A percentile compares a stretch with the other conserved stretches of the same genome.
These are phyloP conservation scores for Lactifluus volemus DNA, from an alignment of 768 basidiomycete species.

Conservation along the genomic window DNA sequence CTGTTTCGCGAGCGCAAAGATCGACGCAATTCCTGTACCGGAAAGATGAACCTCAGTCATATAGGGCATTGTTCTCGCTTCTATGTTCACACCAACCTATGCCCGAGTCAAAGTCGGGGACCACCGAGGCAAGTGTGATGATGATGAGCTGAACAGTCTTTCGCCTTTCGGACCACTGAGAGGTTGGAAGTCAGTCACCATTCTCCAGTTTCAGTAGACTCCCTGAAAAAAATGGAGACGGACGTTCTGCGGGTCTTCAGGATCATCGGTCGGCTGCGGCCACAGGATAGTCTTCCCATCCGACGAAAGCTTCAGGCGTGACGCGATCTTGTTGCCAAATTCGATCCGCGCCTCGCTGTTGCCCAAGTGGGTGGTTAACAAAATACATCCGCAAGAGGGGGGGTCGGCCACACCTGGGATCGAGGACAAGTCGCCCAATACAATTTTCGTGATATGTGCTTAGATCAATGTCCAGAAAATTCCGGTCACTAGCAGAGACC, in stretches of 20 bases:
- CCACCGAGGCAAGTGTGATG: slow-evolving; percentile 53
- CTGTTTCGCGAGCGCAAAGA: slow-evolving; percentile 50
- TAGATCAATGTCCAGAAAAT: slow-evolving; percentile 26
- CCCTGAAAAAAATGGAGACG: slow-evolving; percentile 9
- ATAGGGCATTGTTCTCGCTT: neutral
- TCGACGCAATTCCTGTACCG: slow-evolving; percentile 43
- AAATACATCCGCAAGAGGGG: neutral
- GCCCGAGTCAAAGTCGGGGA: slow-evolving; percentile 61
- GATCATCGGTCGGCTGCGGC: slow-evolving; percentile 59
- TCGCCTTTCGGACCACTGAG: slow-evolving; percentile 42
- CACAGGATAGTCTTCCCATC: slow-evolving; percentile 56
- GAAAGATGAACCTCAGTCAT: neutral
- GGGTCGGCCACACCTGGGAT: slow-evolving; percentile 40
- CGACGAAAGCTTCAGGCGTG: slow-evolving; percentile 44
- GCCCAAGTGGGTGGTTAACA: neutral
- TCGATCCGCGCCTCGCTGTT: slow-evolving; percentile 52
- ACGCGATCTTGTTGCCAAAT: slow-evolving; percentile 47
- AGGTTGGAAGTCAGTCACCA: slow-evolving; percentile 13
- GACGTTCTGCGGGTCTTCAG: slow-evolving; percentile 58
- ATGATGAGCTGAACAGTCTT: slow-evolving; percentile 52
- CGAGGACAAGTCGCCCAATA: slow-evolving; percentile 53
- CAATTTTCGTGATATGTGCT: slow-evolving; percentile 41
- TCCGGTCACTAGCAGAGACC: neutral
- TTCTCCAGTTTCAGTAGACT: neutral
- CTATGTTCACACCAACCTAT: slow-evolving; percentile 36